These are phyloP conservation scores for Penicillium cosmopolitanum DNA, from an alignment of 495 filamentous ascomycete species.

Conservation along the genomic window DNA sequence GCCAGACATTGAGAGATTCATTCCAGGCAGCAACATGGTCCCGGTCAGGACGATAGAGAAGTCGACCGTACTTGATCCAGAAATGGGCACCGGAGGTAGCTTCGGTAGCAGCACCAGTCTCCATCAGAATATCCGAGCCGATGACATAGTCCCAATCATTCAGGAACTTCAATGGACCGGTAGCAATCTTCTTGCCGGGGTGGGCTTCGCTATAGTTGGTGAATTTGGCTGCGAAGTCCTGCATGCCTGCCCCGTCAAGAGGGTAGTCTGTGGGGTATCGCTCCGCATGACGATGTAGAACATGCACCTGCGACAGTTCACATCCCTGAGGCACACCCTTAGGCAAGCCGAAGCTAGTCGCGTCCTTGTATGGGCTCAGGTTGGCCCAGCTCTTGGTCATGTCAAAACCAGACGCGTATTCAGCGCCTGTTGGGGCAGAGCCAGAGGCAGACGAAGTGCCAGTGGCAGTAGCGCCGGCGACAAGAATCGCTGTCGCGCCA, in stretches of 20 bases:
- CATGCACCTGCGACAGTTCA: conserved; percentile 54
- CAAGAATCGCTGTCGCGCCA: conserved; percentile 11
- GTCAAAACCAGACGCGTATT: conserved; percentile 39
- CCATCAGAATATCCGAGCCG: conserved; percentile 46
- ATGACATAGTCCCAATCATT: conserved; percentile 53
- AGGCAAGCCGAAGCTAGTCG: conserved; percentile 43
- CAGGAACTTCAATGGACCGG: conserved; percentile 52
- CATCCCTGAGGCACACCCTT: conserved; percentile 55
- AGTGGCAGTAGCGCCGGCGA: conserved; percentile 9
- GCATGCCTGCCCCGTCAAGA: conserved; percentile 51
- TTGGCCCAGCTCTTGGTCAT: conserved; percentile 48
- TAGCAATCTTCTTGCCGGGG: conserved; percentile 32
- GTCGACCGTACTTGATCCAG: conserved; percentile 57
- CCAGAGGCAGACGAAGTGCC: conserved; percentile 17
- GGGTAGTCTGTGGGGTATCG: conserved; percentile 46
- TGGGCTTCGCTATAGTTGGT: conserved; percentile 47
- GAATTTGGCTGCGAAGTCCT: conserved; percentile 49
- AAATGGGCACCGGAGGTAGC: conserved; percentile 52
- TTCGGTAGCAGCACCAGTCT: conserved; percentile 53
- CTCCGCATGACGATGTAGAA: conserved; percentile 56
- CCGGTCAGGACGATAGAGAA: conserved; percentile 47
- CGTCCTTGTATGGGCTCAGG: conserved; percentile 52
- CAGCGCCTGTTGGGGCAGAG: conserved; percentile 31
- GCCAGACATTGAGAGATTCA: conserved; percentile 40
- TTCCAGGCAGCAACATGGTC: conserved; percentile 49